Evolutionary conservation across 768 basidiomycete species (phyloP), one percentile per base, ranked within the genome.

Genomic region (Naganishia antarctica): DNA sequence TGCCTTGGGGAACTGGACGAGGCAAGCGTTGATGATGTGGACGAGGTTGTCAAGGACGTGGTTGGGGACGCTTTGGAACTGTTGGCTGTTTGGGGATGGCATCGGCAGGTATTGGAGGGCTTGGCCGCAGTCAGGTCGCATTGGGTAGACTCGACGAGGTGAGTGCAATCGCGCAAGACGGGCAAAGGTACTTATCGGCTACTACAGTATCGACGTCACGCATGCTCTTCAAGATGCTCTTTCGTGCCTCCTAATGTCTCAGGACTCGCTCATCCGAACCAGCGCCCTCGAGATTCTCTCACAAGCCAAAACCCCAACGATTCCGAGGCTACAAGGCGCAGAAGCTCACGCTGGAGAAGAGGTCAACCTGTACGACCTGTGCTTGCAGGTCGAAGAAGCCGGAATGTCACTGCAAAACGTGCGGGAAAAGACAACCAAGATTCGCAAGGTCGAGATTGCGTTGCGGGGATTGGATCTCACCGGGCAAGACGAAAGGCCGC

Each of bases 311-410:
- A 41, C 53, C 8, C 63, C 63, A 0, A 43, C 37, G 8, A 34
- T 67, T 1, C 63, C 51, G 12, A 28, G n/a, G 2, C 29, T 34
- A 21, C 46, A 60, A 28, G 51, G 62, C 13, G 31, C 31, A 3
- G 50, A 59, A 3, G 51, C 26, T 11, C 41, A 37, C 21, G 16
- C 53, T 0, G 26, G 43, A 18, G 40, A n/a, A n/a, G n/a, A 53
- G 12, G 26, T 29, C 23, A 61, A 71, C 8, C 63, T 78, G 25
- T 74, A 76, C 70, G 46, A 61, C 3, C 59, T 65, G 4, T 88
- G 88, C 72, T 73, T 91, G 25, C 85, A 87, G 65, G 89, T 87
- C 2, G 96, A 99, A 73, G 84, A 89, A 64, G 84, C 88, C 4
- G 79, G 88, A 1, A 73, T 96, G 37, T 87, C 91, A 61, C 79